Conservation (phyloP, 345 rosid species). For the Reutealis trisperma region DNA sequence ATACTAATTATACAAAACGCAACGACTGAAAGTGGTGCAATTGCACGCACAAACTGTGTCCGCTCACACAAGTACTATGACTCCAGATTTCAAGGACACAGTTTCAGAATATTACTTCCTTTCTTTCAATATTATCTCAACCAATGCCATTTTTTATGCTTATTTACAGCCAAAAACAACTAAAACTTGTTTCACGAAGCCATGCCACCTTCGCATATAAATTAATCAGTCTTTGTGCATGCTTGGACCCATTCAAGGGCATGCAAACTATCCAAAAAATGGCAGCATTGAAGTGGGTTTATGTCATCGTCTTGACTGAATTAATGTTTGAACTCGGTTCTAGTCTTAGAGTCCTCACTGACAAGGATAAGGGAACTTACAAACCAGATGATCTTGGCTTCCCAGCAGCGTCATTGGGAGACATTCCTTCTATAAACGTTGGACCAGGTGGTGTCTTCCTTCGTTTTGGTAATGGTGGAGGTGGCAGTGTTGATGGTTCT, state of each 20-base stretch:
- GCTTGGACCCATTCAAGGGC: neutral
- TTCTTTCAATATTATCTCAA: slow-evolving; percentile 5
- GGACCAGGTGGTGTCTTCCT: slow-evolving; percentile 2
- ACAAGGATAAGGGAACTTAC: slow-evolving; percentile 4
- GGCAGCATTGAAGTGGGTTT: neutral
- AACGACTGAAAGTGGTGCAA: no score
- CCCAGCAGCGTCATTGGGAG: neutral
- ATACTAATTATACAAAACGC: no score
- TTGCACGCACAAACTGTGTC: no score
- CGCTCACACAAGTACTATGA: slow-evolving; percentile 12
- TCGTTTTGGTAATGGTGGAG: slow-evolving; percentile 2
- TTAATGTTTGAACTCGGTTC: neutral
- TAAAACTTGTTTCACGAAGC: neutral
- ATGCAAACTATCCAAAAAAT: neutral
- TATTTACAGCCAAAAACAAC: neutral
- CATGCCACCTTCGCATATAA: neutral
- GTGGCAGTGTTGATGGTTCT: neutral
- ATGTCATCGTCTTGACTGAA: neutral
- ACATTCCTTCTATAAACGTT: neutral
- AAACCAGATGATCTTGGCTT: neutral
- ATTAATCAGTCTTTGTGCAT: neutral
- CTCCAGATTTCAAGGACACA: neutral
- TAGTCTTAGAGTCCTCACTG: neutral
- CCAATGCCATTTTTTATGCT: slow-evolving; percentile 1
- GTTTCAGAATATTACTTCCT: neutral